Evolutionary conservation across 2,329 filamentous ascomycete species (phyloP), one percentile per base, ranked within the genome.

Genomic region (Cladosporium phlei): DNA sequence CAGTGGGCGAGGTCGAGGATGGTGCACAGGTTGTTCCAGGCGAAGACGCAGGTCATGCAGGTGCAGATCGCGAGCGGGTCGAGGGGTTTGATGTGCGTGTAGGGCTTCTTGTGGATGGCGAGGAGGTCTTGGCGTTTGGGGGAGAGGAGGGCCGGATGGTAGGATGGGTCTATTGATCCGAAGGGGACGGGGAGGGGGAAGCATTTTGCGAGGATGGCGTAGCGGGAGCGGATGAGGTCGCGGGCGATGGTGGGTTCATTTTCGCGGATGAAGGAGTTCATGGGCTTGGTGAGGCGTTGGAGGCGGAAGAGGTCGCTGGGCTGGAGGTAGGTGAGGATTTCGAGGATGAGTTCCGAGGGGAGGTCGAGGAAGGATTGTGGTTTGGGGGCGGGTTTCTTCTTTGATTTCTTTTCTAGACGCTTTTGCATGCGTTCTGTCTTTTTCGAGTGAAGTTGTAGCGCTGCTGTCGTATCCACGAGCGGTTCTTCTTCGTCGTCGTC

Each of bases 1-100:
- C 77, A 82, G 55, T 76, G 66, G 0, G 75, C 71, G 54, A 81
- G 76, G 54, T 82, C 78, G 9, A 80, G 68, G 10, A 72, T 63
- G 0, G 79, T 55, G 48, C 70, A 71, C 5, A 82, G 69, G 11
- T 75, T 71, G 52, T 77, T 77, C 79, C 78, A 82, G 2, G 73
- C 69, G 28, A 78, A 56, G 33, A 77, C 62, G 55, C 79, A 82
- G 0, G 74, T 76, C 20, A 78, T 60, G 55, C 78, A 82, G 1
- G 75, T 78, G 62, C 79, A 82, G 3, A 78, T 61, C n/a, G 69
- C 57, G 9, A 58, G 43, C 0, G 69, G 65, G 50, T 80, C 69
- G 0, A 73, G 70, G 1, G 66, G 52, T 29, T 64, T 64, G 16
- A 81, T 66, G 55, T 81, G 76, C 50, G 75, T 73, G 53, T 76